Base-by-base conservation (phyloP, 257 asterid genomes). In the Coffea canephora region DNA sequence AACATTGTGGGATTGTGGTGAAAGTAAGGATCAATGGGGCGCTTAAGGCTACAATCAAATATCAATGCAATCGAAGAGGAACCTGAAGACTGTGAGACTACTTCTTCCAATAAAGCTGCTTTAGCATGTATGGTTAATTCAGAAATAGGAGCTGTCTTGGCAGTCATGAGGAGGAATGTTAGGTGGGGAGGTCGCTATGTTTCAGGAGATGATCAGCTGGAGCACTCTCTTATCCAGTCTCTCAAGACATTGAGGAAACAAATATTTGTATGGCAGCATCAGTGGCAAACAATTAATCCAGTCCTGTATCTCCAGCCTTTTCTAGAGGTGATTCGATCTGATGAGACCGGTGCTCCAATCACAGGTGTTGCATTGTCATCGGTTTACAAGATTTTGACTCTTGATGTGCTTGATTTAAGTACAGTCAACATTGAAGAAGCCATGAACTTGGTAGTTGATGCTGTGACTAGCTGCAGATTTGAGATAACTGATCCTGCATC, bases 171-270 rank as follows among this genome's bases (percentile, higher is more conserved):
- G 89, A 91, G 97, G 88, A 95, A 93, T 62, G 97, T 92, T 89
- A 90, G 99, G 82, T 93, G 97, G 99, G 98, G 97, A 81, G 98
- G 97, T 78, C 97, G 98, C 73, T 95, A 92, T 86, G 97, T 87
- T 83, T 89, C 97, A 9, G 99, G 97, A 2, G 98, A 95, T 85
- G 98, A 95, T 87, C 99, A 92, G 83, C 87, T 93, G 87, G 98
- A 95, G 83, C 97, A 95, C 89, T 84, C 99, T 75, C 97, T 92
- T 79, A 93, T 95, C 83, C 98, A 92, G 81, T 86, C 97, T 65
- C 94, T 95, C 75, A 95, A 93, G 89, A 87, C 91, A 48, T 82
- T 93, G 88, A 85, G 97, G 78, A 93, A 85, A 81, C 95, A 92
- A 84, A 87, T 95, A 78, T 95, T 93, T 85, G 85, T 88, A 52